A percentile compares a stretch with the other conserved stretches of the same genome.
phyloP scores from a whole-genome alignment of 495 filamentous ascomycete genomes.

The Penicillium pulvis region DNA sequence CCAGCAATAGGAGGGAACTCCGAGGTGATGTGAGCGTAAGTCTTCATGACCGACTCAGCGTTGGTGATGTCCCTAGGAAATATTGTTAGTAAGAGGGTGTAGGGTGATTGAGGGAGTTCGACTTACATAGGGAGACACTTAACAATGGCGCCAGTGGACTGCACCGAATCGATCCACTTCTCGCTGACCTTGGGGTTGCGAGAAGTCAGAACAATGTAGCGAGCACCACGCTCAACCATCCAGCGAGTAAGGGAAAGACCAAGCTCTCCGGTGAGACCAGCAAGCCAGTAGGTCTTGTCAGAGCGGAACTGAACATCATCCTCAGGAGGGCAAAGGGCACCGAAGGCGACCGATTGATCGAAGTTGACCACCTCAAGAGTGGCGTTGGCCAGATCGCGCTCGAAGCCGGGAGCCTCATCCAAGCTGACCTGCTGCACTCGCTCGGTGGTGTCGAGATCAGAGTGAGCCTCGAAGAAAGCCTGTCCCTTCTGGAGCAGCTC shows the following conservation, averaged over 20 bases:
- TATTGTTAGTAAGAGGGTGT: background rate
- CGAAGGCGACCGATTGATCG: background rate
- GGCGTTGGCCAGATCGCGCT: background rate
- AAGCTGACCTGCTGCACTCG: background rate
- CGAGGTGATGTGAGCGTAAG: background rate
- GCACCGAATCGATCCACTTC: background rate
- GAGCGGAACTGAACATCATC: conserved; percentile 1
- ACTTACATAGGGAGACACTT: background rate
- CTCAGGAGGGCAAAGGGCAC: background rate
- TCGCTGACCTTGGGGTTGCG: conserved; percentile 4
- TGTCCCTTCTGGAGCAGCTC: background rate
- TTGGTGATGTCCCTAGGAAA: conserved; percentile 4
- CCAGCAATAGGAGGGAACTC: conserved; percentile 24
- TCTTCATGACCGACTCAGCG: background rate
- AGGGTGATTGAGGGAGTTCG: background rate
- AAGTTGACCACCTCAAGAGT: background rate
- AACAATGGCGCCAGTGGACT: background rate
- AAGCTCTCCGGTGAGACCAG: conserved; percentile 5
- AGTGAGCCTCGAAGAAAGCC: conserved; percentile 1
- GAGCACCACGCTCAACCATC: conserved; percentile 5
- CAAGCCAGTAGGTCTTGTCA: conserved; percentile 14
- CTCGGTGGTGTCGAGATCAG: background rate
- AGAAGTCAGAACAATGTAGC: conserved; percentile 5
- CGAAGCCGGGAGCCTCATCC: background rate
- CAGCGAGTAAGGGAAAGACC: conserved; percentile 4